Evolutionary conservation across 2,329 filamentous ascomycete genomes (phyloP), one percentile per base, ranked within the genome.

Genomic region (Colletotrichum gloeosporioides): DNA sequence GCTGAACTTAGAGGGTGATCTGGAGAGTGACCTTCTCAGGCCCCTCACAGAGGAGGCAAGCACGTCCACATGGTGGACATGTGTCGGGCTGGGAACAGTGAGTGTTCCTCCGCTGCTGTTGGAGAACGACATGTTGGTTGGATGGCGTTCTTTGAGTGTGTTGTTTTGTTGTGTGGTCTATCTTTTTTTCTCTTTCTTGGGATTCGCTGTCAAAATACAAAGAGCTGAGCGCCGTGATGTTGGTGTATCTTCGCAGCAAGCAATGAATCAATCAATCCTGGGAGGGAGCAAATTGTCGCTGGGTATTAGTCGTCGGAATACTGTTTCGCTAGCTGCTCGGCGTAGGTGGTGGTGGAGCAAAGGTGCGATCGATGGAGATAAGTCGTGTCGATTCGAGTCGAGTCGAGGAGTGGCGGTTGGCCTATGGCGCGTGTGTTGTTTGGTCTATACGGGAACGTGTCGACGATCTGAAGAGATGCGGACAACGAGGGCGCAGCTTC

Each of bases 1-100:
- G 73, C 91, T 90, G 83, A 97, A 96, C 84, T 97, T 98, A 36
- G 96, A 98, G 13, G 96, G 96, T n/a, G 96, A 98, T 80, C 96
- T 92, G 73, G 96, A 98, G 78, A 98, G 89, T 31, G 96, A 98
- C 80, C 95, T 94, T 79, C 96, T 92, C 75, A 98, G 89, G 81
- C 95, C 95, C 82, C 95, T 92, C 78, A 98, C 94, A 75, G 95
- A 93, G 67, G 95, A 93, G 77, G 94, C 93, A 70, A 83, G 82
- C 78, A 95, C 92, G 87, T 98, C 95, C 81, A 96, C 94, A 85
- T 95, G 93, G 84, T 95, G 95, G 77, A 92, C 92, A 81, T 95
- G 93, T 64, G 95, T 96, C 75, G 96, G 96, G 77, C 96, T 98
- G 78, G 95, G 93, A 80, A 98, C 89, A 82, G 97, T 95, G 81